Conservation (phyloP, 805 yeast species). For the Ogataea methanolica region DNA sequence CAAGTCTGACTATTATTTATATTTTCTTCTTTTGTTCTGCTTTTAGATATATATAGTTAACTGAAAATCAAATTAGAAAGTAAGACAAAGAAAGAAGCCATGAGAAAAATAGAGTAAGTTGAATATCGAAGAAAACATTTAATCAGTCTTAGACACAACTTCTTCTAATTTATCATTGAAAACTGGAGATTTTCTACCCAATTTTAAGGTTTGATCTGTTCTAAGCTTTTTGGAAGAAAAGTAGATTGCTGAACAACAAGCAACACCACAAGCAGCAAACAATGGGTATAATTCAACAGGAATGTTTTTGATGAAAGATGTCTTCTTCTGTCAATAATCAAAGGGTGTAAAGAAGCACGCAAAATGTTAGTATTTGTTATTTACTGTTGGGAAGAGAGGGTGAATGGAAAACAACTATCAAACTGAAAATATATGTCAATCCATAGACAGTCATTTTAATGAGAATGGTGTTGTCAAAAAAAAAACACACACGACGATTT, state of each 20-base stretch:
- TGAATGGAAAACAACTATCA: too few relatives aligned
- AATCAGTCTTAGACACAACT: constrained; percentile 26
- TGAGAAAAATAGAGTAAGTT: too few relatives aligned
- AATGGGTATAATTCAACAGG: constrained; percentile 59
- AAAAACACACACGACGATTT: too few relatives aligned
- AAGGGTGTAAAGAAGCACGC: neutral
- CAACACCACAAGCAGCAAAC: constrained; percentile 53
- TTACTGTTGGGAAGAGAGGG: too few relatives aligned
- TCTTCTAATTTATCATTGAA: constrained; percentile 33
- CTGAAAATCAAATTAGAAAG: too few relatives aligned
- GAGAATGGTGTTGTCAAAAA: too few relatives aligned
- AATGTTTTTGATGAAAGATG: constrained; percentile 24
- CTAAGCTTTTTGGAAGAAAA: constrained; percentile 49
- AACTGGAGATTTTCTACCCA: constrained; percentile 44
- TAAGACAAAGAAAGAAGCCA: too few relatives aligned
- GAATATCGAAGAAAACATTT: constrained; percentile 1
- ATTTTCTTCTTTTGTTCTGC: too few relatives aligned
- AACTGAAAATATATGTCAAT: too few relatives aligned
- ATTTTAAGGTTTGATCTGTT: constrained; percentile 44
- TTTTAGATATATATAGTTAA: too few relatives aligned
- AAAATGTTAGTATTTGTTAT: constrained; percentile 1
- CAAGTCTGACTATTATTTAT: too few relatives aligned
- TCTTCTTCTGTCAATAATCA: constrained; percentile 8
- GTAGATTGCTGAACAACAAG: constrained; percentile 42
- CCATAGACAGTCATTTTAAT: too few relatives aligned